Evolutionary conservation across 1,139 yeast genomes (phyloP).

Genomic region (Meyerozyma elateridarum): DNA sequence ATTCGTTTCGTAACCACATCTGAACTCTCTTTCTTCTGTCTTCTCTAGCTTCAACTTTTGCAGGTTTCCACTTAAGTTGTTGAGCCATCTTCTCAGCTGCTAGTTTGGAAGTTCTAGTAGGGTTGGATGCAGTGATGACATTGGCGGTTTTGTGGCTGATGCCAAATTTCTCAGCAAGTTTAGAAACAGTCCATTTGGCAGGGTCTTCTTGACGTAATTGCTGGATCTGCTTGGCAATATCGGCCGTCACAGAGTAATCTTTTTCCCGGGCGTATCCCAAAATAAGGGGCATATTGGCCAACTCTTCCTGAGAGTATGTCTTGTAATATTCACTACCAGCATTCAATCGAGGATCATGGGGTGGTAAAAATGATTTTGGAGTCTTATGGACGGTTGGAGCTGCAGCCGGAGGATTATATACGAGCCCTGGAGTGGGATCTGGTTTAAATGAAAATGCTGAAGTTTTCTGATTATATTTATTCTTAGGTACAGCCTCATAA

Average conservation of each 20-base stretch:
- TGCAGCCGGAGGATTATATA: constrained; percentile 34
- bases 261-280: constrained; percentile 37
- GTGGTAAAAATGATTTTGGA: constrained; percentile 71
- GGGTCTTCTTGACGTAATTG: constrained; percentile 61
- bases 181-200: constrained; percentile 58
- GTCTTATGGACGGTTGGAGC: constrained; percentile 39
- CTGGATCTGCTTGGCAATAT: constrained; percentile 58
- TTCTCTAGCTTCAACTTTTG: constrained; percentile 34
- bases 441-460: constrained; percentile 45
- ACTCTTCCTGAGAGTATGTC: constrained; percentile 33
- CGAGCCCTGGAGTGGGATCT: constrained; percentile 32
- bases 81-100: constrained; percentile 10
- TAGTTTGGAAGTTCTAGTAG: constrained; percentile 13
- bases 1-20: constrained; percentile 62
- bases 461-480: constrained; percentile 33
- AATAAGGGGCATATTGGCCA: constrained; percentile 52
- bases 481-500: constrained; percentile 33
- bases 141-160: constrained; percentile 27
- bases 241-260: constrained; percentile 56
- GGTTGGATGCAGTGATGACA: constrained; percentile 19
- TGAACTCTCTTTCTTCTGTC: constrained; percentile 55
- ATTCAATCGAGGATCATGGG: constrained; percentile 52
- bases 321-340: constrained; percentile 19
- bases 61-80: constrained; percentile 35
- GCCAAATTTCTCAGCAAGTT: constrained; percentile 59